Percentiles rank a stretch among this genome's conserved stretches.
phyloP scores from a whole-genome alignment of 139 green algal genomes.

The Nannochloris sp. region DNA sequence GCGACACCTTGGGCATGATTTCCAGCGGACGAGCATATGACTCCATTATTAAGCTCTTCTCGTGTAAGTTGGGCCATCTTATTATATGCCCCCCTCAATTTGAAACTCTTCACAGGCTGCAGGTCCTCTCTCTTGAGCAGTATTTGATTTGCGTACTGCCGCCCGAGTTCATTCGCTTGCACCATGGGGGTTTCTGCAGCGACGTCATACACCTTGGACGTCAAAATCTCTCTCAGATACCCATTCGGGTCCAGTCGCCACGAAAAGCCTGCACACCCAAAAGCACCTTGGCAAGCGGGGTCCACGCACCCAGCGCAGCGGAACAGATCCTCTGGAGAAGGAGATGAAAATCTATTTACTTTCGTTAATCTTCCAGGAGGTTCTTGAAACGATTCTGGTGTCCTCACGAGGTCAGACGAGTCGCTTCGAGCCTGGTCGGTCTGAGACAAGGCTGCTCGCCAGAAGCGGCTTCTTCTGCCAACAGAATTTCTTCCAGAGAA shows the following conservation, averaged over 20 bases:
- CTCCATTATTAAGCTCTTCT: constrained; percentile 60
- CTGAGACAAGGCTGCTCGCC: not conserved
- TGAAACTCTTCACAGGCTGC: constrained; percentile 94
- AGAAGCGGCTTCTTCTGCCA: not conserved
- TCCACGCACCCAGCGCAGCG: constrained; percentile 60
- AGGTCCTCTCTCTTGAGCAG: constrained; percentile 89
- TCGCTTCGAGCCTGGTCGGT: too few species aligned
- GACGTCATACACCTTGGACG: constrained; percentile 91
- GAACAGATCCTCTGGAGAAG: constrained; percentile 44
- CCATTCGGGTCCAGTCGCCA: constrained; percentile 59
- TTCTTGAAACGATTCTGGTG: constrained; percentile 19
- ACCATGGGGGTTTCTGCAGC: constrained; percentile 78
- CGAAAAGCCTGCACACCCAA: constrained; percentile 43
- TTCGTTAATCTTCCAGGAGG: constrained; percentile 8
- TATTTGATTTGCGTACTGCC: constrained; percentile 51
- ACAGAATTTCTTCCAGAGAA: too few species aligned
- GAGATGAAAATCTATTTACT: constrained; percentile 13
- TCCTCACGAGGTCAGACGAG: not conserved
- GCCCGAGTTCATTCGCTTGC: constrained; percentile 62
- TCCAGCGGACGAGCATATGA: constrained; percentile 86
- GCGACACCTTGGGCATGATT: constrained; percentile 96
- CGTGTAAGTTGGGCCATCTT: constrained; percentile 76
- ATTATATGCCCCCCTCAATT: constrained; percentile 87
- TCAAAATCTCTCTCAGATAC: constrained; percentile 88
- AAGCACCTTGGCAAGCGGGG: constrained; percentile 45